Conservation (phyloP, 305 asterid genomes). For the Fraxinus sp. region DNA sequence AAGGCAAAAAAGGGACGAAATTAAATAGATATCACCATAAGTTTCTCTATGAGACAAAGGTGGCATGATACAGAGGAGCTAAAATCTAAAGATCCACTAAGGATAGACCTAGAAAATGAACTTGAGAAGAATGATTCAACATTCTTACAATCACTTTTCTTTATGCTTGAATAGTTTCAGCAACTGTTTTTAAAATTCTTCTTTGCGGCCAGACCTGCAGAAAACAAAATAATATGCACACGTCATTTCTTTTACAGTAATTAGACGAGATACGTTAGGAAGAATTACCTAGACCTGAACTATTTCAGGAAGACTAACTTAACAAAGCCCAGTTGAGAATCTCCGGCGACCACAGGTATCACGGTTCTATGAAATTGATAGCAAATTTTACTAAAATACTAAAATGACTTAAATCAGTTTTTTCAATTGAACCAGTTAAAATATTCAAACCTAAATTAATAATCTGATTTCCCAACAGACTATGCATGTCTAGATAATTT, state of each 20-base stretch:
- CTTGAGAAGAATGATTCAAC: slow-evolving; percentile 38
- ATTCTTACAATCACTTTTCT: slow-evolving; percentile 45
- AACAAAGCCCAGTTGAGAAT: neutral
- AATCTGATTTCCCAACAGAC: neutral
- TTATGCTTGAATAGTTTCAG: slow-evolving; percentile 29
- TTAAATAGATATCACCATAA: slow-evolving; percentile 26
- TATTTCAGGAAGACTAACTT: neutral
- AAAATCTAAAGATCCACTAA: slow-evolving; percentile 34
- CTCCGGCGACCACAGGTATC: neutral
- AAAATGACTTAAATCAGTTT: neutral
- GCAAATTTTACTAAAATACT: neutral
- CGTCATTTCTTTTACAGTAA: neutral
- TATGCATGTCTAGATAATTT: neutral
- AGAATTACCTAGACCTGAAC: neutral
- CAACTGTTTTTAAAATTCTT: slow-evolving; percentile 34
- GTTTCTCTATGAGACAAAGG: slow-evolving; percentile 46
- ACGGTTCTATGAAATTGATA: neutral
- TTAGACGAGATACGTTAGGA: neutral
- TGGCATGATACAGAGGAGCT: slow-evolving; percentile 50
- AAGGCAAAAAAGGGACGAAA: slow-evolving; percentile 7
- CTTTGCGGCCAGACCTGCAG: slow-evolving; percentile 44
- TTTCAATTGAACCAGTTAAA: neutral
- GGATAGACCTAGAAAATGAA: slow-evolving; percentile 33
- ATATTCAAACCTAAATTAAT: neutral
- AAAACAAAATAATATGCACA: slow-evolving; percentile 11